phyloP scores from a whole-genome alignment of 2,329 filamentous ascomycete genomes.

The Arachnopeziza araneosa region DNA sequence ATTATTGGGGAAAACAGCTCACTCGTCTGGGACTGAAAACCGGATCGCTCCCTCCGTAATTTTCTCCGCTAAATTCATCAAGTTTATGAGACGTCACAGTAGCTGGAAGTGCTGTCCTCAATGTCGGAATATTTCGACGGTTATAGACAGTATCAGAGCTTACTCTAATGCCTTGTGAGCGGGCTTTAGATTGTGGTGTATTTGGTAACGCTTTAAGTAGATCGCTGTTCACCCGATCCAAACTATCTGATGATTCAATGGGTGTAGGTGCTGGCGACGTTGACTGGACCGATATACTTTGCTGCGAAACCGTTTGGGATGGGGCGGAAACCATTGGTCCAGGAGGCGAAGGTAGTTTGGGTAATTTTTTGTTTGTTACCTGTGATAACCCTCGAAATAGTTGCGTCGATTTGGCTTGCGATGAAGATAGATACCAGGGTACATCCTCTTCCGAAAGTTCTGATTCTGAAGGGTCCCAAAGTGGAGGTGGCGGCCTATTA shows the following conservation, averaged over 20 bases:
- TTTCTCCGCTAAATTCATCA: no score
- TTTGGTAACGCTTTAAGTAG: neutral
- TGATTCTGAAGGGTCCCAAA: neutral
- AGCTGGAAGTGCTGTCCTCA: no score
- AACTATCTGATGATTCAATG: neutral
- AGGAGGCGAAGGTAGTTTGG: neutral
- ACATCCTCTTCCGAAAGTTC: neutral
- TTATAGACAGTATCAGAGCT: no score
- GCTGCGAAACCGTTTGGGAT: neutral
- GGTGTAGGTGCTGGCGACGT: neutral
- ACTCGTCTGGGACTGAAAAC: neutral
- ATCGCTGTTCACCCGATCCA: neutral
- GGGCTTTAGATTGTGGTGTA: neutral
- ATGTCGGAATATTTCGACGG: no score
- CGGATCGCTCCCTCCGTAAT: neutral
- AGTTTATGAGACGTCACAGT: no score
- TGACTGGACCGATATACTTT: neutral
- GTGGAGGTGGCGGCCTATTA: neutral
- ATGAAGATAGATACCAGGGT: neutral
- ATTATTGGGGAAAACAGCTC: neutral
- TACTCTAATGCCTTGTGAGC: neutral
- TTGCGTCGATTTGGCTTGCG: neutral
- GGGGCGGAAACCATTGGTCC: neutral
- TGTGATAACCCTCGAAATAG: neutral
- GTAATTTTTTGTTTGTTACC: neutral